Base-by-base conservation (phyloP, 345 rosid species). In the Kernera saxatilis region DNA sequence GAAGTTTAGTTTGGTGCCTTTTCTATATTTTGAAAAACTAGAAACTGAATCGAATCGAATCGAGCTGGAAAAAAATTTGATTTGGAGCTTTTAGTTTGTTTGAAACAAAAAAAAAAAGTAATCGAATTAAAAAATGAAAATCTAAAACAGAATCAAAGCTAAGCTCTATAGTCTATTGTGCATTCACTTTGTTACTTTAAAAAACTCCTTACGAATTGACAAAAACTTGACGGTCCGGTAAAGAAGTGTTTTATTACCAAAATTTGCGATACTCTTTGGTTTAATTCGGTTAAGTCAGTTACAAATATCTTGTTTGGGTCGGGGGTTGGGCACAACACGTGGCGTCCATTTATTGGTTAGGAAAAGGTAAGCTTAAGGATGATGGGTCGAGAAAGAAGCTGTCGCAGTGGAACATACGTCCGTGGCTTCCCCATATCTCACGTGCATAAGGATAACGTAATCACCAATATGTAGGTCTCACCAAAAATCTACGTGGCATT, bases 381-480 rank as follows among this genome's bases (percentile, higher is more conserved):
- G 46, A 29, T 58, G 62, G 78, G 72, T 65, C 43, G 57, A 56
- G 52, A 71, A 19, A 60, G 25, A 60, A 37, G 51, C 77, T 64
- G 61, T 74, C 66, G 50, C 61, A 48, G 59, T 19, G 52, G 50
- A 30, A 66, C 62, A 73, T 36, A 65, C 76, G 62, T 64, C 35
- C 79, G 59, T 64, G 49, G 74, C 55, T 68, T 72, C 65, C 61
- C 70, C 56, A 36, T 48, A 64, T 49, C 58, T 82, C 89, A 85
- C 87, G 82, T 77, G 85, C 81, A 11, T 69, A 14, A 26, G 81
- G 87, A 82, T 82, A 82, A 84, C 84, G 76, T 73, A 45, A 59
- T 67, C 78, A 58, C 62, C 26, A 49, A 21, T 54, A 3, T 9
- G 48, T 35, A 80, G 81, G 84, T 10, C 85, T 84, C 73, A 45